Evolutionary conservation across 2,329 filamentous ascomycete genomes (phyloP), one percentile per base, ranked within the genome.

Genomic region (Diaporthe sp.): DNA sequence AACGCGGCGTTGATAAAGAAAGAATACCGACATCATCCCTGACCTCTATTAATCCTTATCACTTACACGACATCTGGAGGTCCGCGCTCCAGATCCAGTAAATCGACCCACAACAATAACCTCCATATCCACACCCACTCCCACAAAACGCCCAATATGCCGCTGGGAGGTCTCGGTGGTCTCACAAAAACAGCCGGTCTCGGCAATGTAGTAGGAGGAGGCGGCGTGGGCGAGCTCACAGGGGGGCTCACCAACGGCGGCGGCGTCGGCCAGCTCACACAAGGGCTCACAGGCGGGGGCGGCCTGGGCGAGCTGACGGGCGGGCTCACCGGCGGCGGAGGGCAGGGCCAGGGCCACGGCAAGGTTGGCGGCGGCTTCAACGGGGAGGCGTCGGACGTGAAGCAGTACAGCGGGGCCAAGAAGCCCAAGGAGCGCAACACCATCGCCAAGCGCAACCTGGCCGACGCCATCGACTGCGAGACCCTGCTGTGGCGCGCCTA

Each of bases 361-460:
- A 76, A 76, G 33, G 75, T 74, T 2, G 75, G 75, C 60, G 54
- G 52, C 50, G 69, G 73, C 22, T 61, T 72, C 72, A 22, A 72
- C 52, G 75, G 75, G 35, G 70, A 72, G n/a, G 61, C 55, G n/a
- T 76, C 75, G 45, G 75, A 76, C 67, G 69, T 74, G 55, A 76
- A 71, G 61, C 68, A 74, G 35, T 77, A 76, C 35, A 79, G 76
- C 57, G 76, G 74, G 66, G 80, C 74, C 60, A 78, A 79, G 69
- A 79, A 79, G 74, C 77, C 77, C 76, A 80, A 80, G 76, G 72
- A 77, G 55, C 81, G 81, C 77, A 78, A 82, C 81, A 84, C 82
- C 73, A 84, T 84, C 79, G 79, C 79, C 57, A 82, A 82, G 79
- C 82, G 83, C 77, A 84, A 84, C 82, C 79, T 82, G 77, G 79